phyloP scores from a whole-genome alignment of 2,329 filamentous ascomycete genomes.

The Ascochyta koolunga region DNA sequence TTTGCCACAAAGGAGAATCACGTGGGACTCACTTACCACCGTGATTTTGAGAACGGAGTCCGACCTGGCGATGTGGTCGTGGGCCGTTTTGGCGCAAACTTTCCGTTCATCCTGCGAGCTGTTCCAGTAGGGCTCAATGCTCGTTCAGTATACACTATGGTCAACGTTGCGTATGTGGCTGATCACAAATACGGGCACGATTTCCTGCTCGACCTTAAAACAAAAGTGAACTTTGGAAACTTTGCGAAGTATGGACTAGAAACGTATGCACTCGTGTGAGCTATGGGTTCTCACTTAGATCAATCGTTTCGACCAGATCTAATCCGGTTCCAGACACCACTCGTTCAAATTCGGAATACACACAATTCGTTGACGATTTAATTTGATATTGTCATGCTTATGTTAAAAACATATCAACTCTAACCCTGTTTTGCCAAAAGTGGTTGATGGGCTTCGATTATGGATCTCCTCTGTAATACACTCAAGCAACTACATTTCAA shows the following conservation, averaged over 20 bases:
- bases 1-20: too few relatives aligned
- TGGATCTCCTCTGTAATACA: neutral
- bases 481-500: neutral
- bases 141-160: slow-evolving; percentile 5
- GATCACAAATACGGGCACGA: slow-evolving; percentile 16
- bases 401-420: too few relatives aligned
- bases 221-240: neutral
- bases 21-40: too few relatives aligned
- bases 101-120: slow-evolving; percentile 20
- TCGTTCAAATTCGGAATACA: too few relatives aligned
- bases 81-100: slow-evolving; percentile 1
- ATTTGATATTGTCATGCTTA: too few relatives aligned
- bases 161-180: slow-evolving; percentile 15
- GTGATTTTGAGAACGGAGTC: too few relatives aligned
- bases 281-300: neutral
- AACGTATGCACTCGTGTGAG: neutral
- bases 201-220: neutral
- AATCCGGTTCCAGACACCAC: neutral
- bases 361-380: too few relatives aligned
- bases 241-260: neutral
- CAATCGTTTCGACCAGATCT: neutral
- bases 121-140: neutral
- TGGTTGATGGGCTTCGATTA: neutral
- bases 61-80: too few relatives aligned
- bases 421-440: too few relatives aligned